Base-by-base conservation (phyloP, 2,329 filamentous ascomycete genomes). In the Emergomyces orientalis region DNA sequence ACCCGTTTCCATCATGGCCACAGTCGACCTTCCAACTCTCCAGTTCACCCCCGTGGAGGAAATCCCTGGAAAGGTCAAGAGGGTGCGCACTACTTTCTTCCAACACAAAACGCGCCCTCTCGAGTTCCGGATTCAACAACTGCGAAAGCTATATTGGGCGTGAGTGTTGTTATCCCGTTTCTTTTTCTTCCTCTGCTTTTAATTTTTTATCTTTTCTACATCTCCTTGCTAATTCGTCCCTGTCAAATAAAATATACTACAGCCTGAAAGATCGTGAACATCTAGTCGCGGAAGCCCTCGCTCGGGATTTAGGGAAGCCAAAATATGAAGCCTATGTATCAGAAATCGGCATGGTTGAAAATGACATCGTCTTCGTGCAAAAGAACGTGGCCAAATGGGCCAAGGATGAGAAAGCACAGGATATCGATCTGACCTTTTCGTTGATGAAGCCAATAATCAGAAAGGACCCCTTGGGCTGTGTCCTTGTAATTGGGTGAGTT, bases 71-170 rank as follows among this genome's bases (percentile, higher is more conserved):
- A 82, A 83, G 51, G 83, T 86, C 71, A 80, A 83, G 63, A 82
- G 78, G 7, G 78, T 88, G 52, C 86, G 86, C 71, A 77, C 81
- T 60, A 86, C 87, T n/a, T 97, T 90, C 77, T 82, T 83, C 69
- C 83, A 89, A 22, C 87, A 91, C 74, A 89, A 88, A 78, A 97
- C 92, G 52, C 91, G 91, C 73, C 83, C 90, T 62, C 73, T 97
- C 65, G 84, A 90, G 71, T 97, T 88, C 79, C 87, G 94, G 66
- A 81, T 92, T 66, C 82, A 85, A 62, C 94, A 97, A 81, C 85
- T 99, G 65, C 88, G 92, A 69, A 93, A 91, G 82, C 86, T 97
- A 63, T 97, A 96, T 81, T 97, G 94, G 94, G 91, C 84, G 80
- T 82, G 68, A 76, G 76, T 72, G n/a, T 63, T 55, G 45, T 49